Evolutionary conservation across 352 stramenopile genomes (phyloP).

Genomic region (Globisporangium nagaii): DNA sequence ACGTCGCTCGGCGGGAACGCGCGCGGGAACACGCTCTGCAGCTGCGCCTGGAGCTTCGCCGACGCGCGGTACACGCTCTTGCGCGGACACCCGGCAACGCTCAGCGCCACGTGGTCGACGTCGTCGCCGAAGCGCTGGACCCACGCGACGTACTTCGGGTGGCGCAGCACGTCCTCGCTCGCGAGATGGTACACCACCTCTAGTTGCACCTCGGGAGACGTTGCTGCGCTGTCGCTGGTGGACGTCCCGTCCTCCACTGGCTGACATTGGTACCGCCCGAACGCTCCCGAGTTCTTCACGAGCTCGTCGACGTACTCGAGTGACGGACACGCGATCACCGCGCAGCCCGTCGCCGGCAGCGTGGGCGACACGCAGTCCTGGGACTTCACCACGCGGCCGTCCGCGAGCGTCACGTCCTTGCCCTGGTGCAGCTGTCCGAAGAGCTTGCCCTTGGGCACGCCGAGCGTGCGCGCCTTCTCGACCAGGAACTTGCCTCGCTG

Average conservation of each 20-base stretch:
- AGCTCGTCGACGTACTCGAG: slow-evolving; percentile 58
- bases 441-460: slow-evolving; percentile 69
- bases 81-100: slow-evolving; percentile 35
- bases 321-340: slow-evolving; percentile 58
- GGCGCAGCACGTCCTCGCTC: slow-evolving; percentile 30
- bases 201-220: slow-evolving; percentile 40
- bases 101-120: slow-evolving; percentile 57
- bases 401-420: slow-evolving; percentile 65
- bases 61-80: slow-evolving; percentile 77
- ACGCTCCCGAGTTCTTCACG: slow-evolving; percentile 25
- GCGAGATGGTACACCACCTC: slow-evolving; percentile 64
- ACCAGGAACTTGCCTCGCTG: slow-evolving; percentile 80
- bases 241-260: not conserved
- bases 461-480: slow-evolving; percentile 54
- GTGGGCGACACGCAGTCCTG: slow-evolving; percentile 68
- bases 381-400: slow-evolving; percentile 57
- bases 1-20: slow-evolving; percentile 49
- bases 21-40: slow-evolving; percentile 58
- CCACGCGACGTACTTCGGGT: slow-evolving; percentile 63
- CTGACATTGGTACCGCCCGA: slow-evolving; percentile 33
- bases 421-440: slow-evolving; percentile 78
- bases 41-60: slow-evolving; percentile 59
- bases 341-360: slow-evolving; percentile 38
- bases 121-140: slow-evolving; percentile 42
- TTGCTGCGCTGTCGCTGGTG: not conserved